Evolutionary conservation across 371 early-diverging fungal species (phyloP).

Genomic region (Mitosporidium daphniae): DNA sequence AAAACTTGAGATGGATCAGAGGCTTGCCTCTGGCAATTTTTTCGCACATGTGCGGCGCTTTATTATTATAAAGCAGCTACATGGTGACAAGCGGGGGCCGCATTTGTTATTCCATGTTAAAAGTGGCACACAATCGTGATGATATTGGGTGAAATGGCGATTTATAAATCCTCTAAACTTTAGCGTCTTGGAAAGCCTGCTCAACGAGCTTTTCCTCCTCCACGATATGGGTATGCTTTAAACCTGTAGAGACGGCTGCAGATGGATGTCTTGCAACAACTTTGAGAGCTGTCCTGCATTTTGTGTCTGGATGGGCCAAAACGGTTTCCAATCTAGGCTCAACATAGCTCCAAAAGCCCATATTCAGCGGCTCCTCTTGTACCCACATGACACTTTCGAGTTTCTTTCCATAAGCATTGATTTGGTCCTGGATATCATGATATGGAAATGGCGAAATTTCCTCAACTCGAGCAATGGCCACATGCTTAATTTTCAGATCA

Average conservation of each 20-base stretch:
- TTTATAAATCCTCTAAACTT: no score
- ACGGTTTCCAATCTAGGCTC: slow-evolving; percentile 35
- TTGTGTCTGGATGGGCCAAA: no score
- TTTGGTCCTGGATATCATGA: slow-evolving; percentile 33
- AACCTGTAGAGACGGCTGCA: slow-evolving; percentile 71
- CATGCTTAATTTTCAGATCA: slow-evolving; percentile 24
- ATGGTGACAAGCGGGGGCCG: no score
- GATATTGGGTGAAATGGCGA: no score
- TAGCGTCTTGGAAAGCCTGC: no score
- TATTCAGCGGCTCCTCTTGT: slow-evolving; percentile 76
- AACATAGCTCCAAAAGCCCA: slow-evolving; percentile 46
- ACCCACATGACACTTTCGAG: slow-evolving; percentile 53
- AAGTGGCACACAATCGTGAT: no score
- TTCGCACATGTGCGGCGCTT: no score
- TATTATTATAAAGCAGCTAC: no score
- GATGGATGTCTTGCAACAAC: slow-evolving; percentile 58
- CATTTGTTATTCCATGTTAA: no score
- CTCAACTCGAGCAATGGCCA: slow-evolving; percentile 68
- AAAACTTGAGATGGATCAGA: slow-evolving; percentile 18
- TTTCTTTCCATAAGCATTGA: no score
- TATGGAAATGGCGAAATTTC: slow-evolving; percentile 79
- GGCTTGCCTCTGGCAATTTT: no score
- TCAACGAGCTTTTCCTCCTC: slow-evolving; percentile 2
- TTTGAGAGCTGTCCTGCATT: no score
- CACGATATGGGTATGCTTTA: slow-evolving; percentile 48